These are phyloP conservation scores for Zygosaccharomyces gambellarensis DNA, from an alignment of 805 yeast genomes.

Conservation along the genomic window DNA sequence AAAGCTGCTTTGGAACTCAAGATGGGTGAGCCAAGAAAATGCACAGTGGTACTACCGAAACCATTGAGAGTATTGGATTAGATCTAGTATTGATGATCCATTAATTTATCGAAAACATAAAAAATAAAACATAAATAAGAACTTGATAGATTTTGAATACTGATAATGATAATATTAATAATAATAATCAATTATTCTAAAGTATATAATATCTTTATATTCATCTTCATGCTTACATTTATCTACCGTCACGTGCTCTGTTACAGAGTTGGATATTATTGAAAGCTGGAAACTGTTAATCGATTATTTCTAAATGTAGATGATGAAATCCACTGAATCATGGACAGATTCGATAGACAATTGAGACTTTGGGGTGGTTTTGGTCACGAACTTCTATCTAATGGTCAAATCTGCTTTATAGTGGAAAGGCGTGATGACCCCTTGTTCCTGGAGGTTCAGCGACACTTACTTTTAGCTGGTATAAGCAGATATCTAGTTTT, in stretches of 20 bases:
- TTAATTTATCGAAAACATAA: not conserved
- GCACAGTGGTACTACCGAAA: not conserved
- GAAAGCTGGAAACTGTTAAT: not conserved
- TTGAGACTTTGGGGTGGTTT: conserved; percentile 76
- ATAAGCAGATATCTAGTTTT: conserved; percentile 23
- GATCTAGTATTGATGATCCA: too few relatives aligned
- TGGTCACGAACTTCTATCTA: conserved; percentile 64
- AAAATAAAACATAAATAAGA: not conserved
- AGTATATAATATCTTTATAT: too few relatives aligned
- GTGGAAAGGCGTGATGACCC: conserved; percentile 47
- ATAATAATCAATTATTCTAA: too few relatives aligned
- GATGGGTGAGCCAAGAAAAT: not conserved
- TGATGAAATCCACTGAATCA: not conserved
- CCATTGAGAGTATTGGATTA: not conserved
- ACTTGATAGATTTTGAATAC: not conserved
- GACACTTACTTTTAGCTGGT: conserved; percentile 76
- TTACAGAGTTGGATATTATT: too few relatives aligned
- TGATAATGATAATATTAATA: too few relatives aligned
- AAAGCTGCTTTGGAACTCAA: not conserved
- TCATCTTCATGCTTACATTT: too few relatives aligned
- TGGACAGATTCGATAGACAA: conserved; percentile 75
- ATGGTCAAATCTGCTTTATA: conserved; percentile 56
- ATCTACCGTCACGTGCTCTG: too few relatives aligned
- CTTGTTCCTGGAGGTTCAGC: conserved; percentile 62
- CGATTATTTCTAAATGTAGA: not conserved